Evolutionary conservation across 2,329 filamentous ascomycete genomes (phyloP), one percentile per base, ranked within the genome.

Genomic region (Neobulgaria alba): DNA sequence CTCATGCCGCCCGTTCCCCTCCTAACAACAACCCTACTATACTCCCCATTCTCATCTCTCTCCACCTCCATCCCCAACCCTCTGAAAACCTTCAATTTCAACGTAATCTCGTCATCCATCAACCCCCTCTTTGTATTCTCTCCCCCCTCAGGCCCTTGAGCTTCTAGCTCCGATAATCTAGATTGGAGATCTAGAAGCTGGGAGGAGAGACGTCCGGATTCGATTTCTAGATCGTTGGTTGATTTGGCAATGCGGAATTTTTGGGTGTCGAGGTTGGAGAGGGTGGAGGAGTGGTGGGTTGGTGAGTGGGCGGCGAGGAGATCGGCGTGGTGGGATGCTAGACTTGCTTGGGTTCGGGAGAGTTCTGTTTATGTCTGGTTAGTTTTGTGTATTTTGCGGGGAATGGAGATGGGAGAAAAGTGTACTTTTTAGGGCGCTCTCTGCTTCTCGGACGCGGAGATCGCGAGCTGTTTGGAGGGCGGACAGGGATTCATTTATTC

Each of bases 201-300:
- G 4, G 78, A 76, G 42, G 85, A 79, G 33, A 96, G 68, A n/a
- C 90, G 74, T 68, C 96, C 90, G n/a, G 85, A 84, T 66, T 98
- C 92, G 58, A 90, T 88, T 67, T 95, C 89, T 5, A 92, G 70
- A 60, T 96, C 90, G 1, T 77, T 82, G 0, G 85, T 87, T 12
- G 85, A 79, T 64, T 96, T 96, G n/a, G 90, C 90, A 42, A 87
- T 82, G 53, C 88, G 82, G 66, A 96, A 96, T 60, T 95, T 95
- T 53, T 89, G 80, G 1, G 87, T 94, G 64, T 96, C 90, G 46
- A 95, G 79, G 30, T 82, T 76, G 15, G 92, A 73, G 48, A 96
- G 95, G 58, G 85, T 78, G 26, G 79, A 79, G 4, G 89, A 87
- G 66, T 96, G 90, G 45, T 77, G 78, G 4, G 81, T 73, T 0